Evolutionary conservation across 306 rosid species (phyloP).

Genomic region (Cucumis hystrix): DNA sequence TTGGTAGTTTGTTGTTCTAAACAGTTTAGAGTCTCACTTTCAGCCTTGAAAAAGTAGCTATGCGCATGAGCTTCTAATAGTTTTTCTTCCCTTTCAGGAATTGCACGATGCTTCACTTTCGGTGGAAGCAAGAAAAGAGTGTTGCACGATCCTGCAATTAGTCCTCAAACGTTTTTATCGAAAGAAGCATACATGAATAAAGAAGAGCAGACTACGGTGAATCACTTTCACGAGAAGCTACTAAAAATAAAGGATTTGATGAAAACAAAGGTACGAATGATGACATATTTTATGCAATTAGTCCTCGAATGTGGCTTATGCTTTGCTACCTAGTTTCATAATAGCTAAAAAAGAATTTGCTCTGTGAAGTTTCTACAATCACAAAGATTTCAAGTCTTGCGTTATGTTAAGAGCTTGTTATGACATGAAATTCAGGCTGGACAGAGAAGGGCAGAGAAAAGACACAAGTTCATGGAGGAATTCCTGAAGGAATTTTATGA

Average conservation of each 20-base stretch:
- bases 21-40: not conserved
- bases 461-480: constrained; percentile 87
- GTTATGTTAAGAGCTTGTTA: not conserved
- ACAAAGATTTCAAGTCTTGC: not conserved
- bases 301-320: not conserved
- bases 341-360: not conserved
- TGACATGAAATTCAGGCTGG: constrained; percentile 53
- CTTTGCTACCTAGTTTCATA: not conserved
- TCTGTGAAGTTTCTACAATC: not conserved
- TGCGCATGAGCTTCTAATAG: not conserved
- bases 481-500: constrained; percentile 64
- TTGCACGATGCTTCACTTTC: constrained; percentile 90
- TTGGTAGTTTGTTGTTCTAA: constrained; percentile 34
- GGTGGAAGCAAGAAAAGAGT: constrained; percentile 69
- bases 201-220: constrained; percentile 67
- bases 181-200: constrained; percentile 63
- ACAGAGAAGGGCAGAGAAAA: constrained; percentile 68
- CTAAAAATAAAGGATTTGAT: constrained; percentile 78
- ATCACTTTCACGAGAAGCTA: constrained; percentile 92
- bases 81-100: constrained; percentile 31
- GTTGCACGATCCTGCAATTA: constrained; percentile 59
- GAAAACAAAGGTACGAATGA: constrained; percentile 63
- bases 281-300: not conserved
- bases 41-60: not conserved
- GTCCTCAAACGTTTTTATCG: constrained; percentile 46